Evolutionary conservation across 306 rosid species (phyloP).

Genomic region (Castanospermum australe): DNA sequence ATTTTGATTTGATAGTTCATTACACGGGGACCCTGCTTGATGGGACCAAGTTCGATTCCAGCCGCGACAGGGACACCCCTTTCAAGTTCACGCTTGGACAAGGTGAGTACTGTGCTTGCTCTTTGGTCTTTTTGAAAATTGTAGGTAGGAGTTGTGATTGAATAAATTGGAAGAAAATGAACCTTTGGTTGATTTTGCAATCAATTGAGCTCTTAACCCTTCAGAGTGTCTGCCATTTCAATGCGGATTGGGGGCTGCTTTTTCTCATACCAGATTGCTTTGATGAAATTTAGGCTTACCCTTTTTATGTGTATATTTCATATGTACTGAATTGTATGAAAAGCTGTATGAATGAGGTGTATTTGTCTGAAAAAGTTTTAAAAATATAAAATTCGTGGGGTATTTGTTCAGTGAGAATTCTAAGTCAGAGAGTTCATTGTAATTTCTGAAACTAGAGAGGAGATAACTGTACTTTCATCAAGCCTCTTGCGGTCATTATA

Average conservation of each 20-base stretch:
- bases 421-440: background rate
- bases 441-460: background rate
- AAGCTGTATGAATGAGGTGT: background rate
- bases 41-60: conserved; percentile 92
- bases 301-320: background rate
- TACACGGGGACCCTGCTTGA: conserved; percentile 91
- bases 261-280: no score
- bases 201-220: background rate
- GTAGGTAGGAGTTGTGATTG: background rate
- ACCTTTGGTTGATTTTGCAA: background rate
- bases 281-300: background rate
- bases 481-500: background rate
- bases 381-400: no score
- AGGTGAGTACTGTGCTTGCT: conserved; percentile 45
- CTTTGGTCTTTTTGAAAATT: background rate
- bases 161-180: background rate
- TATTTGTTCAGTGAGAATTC: no score
- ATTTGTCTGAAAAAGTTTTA: no score
- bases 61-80: conserved; percentile 72
- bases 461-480: background rate
- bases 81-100: conserved; percentile 95
- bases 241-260: background rate
- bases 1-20: conserved; percentile 49
- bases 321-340: background rate
- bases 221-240: background rate